These are phyloP conservation scores for Vitis vinifera DNA, from an alignment of 164 flowering plant genomes.

Conservation along the genomic window DNA sequence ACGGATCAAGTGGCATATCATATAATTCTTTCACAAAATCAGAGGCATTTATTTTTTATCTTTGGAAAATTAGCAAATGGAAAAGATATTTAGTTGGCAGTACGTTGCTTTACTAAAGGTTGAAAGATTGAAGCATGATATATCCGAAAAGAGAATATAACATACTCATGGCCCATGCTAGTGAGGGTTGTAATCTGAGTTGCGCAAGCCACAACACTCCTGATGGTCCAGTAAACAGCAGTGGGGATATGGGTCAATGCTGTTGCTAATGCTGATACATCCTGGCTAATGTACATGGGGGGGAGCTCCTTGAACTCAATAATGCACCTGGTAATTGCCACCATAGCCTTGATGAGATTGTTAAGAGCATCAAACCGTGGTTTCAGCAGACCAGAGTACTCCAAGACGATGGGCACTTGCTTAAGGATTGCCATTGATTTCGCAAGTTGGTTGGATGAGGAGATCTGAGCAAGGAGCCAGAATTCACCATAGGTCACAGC, in stretches of 20 bases:
- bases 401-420: slow-evolving; percentile 28
- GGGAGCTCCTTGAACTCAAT: slow-evolving; percentile 51
- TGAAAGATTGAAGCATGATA: too few species aligned
- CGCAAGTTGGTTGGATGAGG: slow-evolving; percentile 32
- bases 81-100: too few species aligned
- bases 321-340: slow-evolving; percentile 47
- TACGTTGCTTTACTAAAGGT: too few species aligned
- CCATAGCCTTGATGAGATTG: slow-evolving; percentile 32
- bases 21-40: too few species aligned
- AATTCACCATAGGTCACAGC: slow-evolving; percentile 41
- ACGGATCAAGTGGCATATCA: too few species aligned
- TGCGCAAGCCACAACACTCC: slow-evolving; percentile 34
- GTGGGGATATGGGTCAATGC: slow-evolving; percentile 33
- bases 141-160: too few species aligned
- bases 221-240: slow-evolving; percentile 45
- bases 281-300: slow-evolving; percentile 30
- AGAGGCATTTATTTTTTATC: too few species aligned
- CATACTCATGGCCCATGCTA: slow-evolving; percentile 37
- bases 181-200: slow-evolving; percentile 32
- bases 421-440: slow-evolving; percentile 36
- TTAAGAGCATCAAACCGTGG: slow-evolving; percentile 45
- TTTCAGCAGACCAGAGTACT: slow-evolving; percentile 16
- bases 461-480: slow-evolving; percentile 34
- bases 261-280: slow-evolving; percentile 28
- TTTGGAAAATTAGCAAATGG: too few species aligned